phyloP scores from a whole-genome alignment of 257 asterid species.

The Leonotis leonurus region DNA sequence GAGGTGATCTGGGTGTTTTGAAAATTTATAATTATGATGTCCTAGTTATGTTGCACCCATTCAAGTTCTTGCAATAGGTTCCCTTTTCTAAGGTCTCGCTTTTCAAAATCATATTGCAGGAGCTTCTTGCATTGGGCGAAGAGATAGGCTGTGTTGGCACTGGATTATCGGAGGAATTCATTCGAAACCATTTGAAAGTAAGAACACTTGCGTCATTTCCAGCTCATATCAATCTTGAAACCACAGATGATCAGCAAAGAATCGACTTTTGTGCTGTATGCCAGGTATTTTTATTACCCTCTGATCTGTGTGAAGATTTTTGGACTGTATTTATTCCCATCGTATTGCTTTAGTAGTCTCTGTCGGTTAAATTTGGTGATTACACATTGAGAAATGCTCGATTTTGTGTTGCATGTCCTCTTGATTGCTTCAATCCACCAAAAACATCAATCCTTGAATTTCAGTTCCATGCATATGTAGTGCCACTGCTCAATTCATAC shows the following conservation, averaged over 20 bases:
- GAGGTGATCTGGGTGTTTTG: conserved; percentile 44
- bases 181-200: conserved; percentile 41
- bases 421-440: no score
- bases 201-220: conserved; percentile 29
- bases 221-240: conserved; percentile 25
- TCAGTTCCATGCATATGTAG: no score
- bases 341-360: neutral
- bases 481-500: no score
- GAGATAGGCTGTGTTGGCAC: conserved; percentile 72
- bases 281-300: conserved; percentile 41
- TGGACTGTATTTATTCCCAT: neutral
- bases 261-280: conserved; percentile 61
- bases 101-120: conserved; percentile 33
- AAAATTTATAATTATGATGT: neutral
- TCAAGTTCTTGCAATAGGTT: neutral
- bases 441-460: no score
- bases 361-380: neutral
- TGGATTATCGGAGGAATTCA: conserved; percentile 53
- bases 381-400: neutral
- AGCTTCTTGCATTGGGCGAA: conserved; percentile 80
- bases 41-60: no score
- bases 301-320: neutral
- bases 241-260: conserved; percentile 28
- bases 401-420: neutral
- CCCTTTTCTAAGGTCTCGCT: neutral